phyloP scores from a whole-genome alignment of 352 stramenopile species.

The Pythium dissimile region DNA sequence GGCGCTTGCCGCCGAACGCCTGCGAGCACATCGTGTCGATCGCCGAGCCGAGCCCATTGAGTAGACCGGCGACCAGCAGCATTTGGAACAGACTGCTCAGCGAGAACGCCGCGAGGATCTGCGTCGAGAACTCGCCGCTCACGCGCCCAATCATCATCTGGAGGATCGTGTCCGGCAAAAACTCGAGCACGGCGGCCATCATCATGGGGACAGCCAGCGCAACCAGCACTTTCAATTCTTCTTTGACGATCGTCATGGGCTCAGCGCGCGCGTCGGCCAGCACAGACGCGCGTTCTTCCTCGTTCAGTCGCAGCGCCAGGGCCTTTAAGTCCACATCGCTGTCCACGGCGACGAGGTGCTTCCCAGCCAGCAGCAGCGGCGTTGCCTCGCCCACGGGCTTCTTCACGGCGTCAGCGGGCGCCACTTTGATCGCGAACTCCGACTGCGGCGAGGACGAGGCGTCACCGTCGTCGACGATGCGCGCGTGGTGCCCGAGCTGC shows the following conservation, averaged over 20 bases:
- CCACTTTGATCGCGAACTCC: conserved; percentile 1
- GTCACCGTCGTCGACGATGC: conserved; percentile 8
- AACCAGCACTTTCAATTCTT: conserved; percentile 22
- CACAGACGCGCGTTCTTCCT: conserved; percentile 25
- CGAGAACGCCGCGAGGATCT: conserved; percentile 57
- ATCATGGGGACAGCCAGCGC: conserved; percentile 41
- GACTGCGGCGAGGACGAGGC: neutral
- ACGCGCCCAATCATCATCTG: conserved; percentile 56
- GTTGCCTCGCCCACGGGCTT: conserved; percentile 17
- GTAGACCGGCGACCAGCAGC: conserved; percentile 42
- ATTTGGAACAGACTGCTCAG: conserved; percentile 49
- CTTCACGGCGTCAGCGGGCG: neutral
- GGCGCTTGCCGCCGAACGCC: conserved; percentile 54
- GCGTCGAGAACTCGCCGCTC: conserved; percentile 39
- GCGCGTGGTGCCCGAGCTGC: conserved; percentile 16
- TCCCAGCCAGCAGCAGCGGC: conserved; percentile 22
- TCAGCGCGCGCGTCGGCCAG: conserved; percentile 20
- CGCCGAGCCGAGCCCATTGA: conserved; percentile 49
- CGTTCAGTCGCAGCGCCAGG: conserved; percentile 18
- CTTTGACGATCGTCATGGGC: conserved; percentile 17
- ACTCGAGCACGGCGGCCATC: conserved; percentile 32
- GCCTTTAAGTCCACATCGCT: conserved; percentile 14
- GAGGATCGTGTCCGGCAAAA: conserved; percentile 32
- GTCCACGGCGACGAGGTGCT: conserved; percentile 17
- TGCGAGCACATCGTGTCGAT: conserved; percentile 68